phyloP scores from a whole-genome alignment of 768 basidiomycete species.

The Lyophyllum atratum region DNA sequence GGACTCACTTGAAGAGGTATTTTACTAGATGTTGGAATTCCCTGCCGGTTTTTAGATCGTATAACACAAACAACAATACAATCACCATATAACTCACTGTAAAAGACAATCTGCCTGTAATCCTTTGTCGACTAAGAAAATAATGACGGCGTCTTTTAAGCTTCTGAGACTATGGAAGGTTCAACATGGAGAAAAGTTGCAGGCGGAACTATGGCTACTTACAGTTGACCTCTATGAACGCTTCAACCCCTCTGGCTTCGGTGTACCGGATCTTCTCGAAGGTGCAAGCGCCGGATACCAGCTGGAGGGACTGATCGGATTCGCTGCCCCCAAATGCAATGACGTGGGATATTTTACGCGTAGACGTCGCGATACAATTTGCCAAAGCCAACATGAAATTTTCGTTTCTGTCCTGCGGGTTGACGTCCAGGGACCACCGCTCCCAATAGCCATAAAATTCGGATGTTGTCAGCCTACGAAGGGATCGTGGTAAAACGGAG shows the following conservation, averaged over 20 bases:
- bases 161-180: not conserved
- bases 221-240: slow-evolving; percentile 18
- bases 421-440: not conserved
- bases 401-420: not conserved
- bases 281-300: slow-evolving; percentile 6
- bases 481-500: slow-evolving; percentile 19
- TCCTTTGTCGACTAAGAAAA: not conserved
- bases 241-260: slow-evolving; percentile 4
- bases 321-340: slow-evolving; percentile 8
- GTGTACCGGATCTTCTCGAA: slow-evolving; percentile 8
- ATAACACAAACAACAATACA: no score
- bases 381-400: slow-evolving; percentile 6
- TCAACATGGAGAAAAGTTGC: not conserved
- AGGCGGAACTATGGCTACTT: not conserved
- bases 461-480: slow-evolving; percentile 20
- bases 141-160: not conserved
- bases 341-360: slow-evolving; percentile 3
- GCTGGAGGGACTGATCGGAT: not conserved
- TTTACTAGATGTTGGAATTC: no score
- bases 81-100: no score
- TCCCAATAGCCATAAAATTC: slow-evolving; percentile 24
- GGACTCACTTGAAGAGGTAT: no score
- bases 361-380: not conserved
- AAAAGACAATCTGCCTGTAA: no score
- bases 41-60: no score